Evolutionary conservation across 345 rosid genomes (phyloP), one percentile per base, ranked within the genome.

Genomic region (Alliaria petiolata): DNA sequence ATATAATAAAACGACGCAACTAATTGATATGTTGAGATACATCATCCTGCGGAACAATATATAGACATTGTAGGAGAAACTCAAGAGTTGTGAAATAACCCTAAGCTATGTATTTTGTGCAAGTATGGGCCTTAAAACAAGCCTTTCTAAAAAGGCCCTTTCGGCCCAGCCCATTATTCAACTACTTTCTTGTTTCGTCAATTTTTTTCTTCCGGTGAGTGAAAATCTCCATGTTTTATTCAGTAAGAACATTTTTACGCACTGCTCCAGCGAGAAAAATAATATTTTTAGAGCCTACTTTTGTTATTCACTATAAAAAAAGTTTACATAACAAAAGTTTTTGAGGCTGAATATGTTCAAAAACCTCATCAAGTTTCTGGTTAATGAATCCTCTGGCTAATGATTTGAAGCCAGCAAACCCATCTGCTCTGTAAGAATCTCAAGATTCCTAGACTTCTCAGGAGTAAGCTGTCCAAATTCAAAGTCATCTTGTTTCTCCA

Each of bases 391-490:
- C 64, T 14, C 73, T 14, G 22, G 38, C 30, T 63, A 26, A 30
- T 76, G 74, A 47, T 76, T 75, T 26, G 96, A 82, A 65, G 81
- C 82, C 71, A 83, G 78, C 36, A 71, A 76, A 33, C 64, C 82
- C 85, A 88, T 79, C 71, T 84, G 75, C 81, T 88, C 67, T 0
- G 90, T 88, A 8, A 82, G 75, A 67, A 82, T 80, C 54, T 85
- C 87, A 80, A 84, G 64, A 66, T 75, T 78, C 59, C 70, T 65
- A 43, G 82, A 72, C 14, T 75, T 76, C 72, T 82, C 88, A 5
- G 65, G 84, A 58, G 36, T 53, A 81, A 53, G 82, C 57, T 73
- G 67, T 76, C 78, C 82, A 42, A 44, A 57, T 60, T 80, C 83
- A 75, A 79, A 62, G 57, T 80, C 72, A 51, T 70, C 76, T 55